phyloP scores from a whole-genome alignment of 2,329 filamentous ascomycete genomes.

The Fusarium poae region DNA sequence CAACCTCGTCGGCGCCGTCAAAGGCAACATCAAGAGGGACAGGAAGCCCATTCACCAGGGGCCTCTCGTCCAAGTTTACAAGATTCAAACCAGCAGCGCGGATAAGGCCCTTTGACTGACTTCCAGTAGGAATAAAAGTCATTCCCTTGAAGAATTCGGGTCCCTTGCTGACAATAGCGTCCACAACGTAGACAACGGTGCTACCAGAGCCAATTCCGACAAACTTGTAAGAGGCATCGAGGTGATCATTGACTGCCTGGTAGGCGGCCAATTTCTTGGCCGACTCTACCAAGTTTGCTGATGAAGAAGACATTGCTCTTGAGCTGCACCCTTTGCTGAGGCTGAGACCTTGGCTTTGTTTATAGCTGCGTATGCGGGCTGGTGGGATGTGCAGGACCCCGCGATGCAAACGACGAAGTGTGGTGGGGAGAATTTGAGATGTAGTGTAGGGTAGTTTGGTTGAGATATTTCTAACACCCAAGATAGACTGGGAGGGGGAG shows the following conservation, averaged over 20 bases:
- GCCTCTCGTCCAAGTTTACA: constrained; percentile 81
- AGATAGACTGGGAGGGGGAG: neutral
- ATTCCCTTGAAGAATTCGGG: constrained; percentile 70
- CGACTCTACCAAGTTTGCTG: constrained; percentile 68
- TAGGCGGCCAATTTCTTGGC: constrained; percentile 82
- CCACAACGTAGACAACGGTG: constrained; percentile 87
- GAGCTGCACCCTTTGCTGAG: constrained; percentile 15
- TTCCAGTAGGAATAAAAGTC: constrained; percentile 92
- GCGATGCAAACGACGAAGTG: constrained; percentile 33
- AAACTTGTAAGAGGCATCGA: constrained; percentile 71
- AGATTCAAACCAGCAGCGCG: constrained; percentile 81
- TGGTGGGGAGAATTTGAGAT: constrained; percentile 31
- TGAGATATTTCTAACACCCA: constrained; percentile 3
- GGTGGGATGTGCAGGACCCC: constrained; percentile 37
- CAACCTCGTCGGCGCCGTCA: constrained; percentile 97
- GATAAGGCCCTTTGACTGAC: constrained; percentile 90
- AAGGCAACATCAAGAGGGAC: constrained; percentile 87
- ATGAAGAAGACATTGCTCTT: constrained; percentile 55
- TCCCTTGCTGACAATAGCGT: constrained; percentile 77
- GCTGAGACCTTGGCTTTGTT: constrained; percentile 34
- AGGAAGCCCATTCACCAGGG: constrained; percentile 58
- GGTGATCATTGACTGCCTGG: constrained; percentile 80
- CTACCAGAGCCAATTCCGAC: constrained; percentile 86
- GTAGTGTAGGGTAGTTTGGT: constrained; percentile 38
- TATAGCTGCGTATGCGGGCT: constrained; percentile 28